These are phyloP conservation scores for Elaeis guineensis DNA, from an alignment of 176 grass and related monocot genomes.

Conservation along the genomic window DNA sequence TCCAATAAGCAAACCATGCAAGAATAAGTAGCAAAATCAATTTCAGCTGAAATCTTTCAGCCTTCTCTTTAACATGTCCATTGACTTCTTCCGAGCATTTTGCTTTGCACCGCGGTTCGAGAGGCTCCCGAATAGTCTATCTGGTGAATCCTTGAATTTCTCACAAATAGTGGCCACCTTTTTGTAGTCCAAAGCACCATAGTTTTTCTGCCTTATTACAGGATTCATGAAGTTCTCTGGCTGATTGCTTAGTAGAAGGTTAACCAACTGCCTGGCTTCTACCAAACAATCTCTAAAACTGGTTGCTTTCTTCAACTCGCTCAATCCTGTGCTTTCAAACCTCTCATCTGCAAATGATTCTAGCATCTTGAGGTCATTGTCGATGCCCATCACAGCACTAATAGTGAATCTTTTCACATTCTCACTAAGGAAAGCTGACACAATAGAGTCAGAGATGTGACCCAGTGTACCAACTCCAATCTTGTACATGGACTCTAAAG, in stretches of 20 bases:
- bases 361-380: conserved; percentile 74
- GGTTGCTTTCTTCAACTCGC: conserved; percentile 48
- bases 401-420: conserved; percentile 77
- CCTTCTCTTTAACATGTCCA: conserved; percentile 86
- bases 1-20: too few relatives aligned
- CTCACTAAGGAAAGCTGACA: conserved; percentile 66
- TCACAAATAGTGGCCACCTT: conserved; percentile 66
- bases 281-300: conserved; percentile 72
- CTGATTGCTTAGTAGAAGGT: conserved; percentile 87
- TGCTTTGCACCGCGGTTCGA: conserved; percentile 49
- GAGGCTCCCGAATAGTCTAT: conserved; percentile 75
- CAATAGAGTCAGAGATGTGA: conserved; percentile 73
- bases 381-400: conserved; percentile 62
- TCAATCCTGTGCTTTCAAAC: conserved; percentile 55
- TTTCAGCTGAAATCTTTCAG: conserved; percentile 88
- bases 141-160: conserved; percentile 89
- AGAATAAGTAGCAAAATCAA: background rate
- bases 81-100: conserved; percentile 75
- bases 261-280: conserved; percentile 76
- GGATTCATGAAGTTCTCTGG: conserved; percentile 96
- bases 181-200: conserved; percentile 76
- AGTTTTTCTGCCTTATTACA: conserved; percentile 76
- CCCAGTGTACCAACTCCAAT: conserved; percentile 56
- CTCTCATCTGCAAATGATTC: conserved; percentile 78
- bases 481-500: conserved; percentile 71